Percentiles rank a stretch among this genome's conserved stretches.
These are phyloP conservation scores for Leccinum huronense DNA, from an alignment of 1,284 basidiomycete genomes.

Conservation along the genomic window DNA sequence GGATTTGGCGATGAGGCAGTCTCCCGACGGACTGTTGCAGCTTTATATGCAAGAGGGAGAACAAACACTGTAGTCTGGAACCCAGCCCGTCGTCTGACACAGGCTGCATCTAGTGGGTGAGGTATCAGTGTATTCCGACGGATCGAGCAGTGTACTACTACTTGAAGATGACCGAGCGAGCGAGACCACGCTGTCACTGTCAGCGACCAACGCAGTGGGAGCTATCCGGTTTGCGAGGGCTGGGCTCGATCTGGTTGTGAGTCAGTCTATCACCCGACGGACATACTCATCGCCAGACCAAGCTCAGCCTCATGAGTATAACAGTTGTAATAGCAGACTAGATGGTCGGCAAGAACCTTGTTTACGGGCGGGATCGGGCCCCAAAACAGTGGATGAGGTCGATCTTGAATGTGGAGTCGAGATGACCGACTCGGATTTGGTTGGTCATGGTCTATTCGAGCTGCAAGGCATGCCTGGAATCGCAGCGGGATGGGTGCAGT, in stretches of 20 bases:
- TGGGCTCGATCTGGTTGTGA: not conserved
- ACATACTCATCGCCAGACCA: not conserved
- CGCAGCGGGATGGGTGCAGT: too few relatives aligned
- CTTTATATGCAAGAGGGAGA: not conserved
- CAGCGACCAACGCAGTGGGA: not conserved
- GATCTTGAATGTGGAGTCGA: not conserved
- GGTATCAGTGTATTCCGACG: too few relatives aligned
- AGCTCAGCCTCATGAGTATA: not conserved
- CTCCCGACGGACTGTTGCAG: not conserved
- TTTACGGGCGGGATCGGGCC: not conserved
- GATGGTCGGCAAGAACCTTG: not conserved
- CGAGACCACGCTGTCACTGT: not conserved
- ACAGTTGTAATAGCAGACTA: not conserved
- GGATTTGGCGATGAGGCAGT: not conserved
- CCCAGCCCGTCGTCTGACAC: too few relatives aligned
- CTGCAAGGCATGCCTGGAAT: too few relatives aligned
- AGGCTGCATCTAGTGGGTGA: too few relatives aligned
- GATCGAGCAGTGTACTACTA: too few relatives aligned
- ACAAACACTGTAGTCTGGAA: not conserved
- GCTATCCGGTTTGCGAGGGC: not conserved
- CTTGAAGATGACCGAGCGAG: not conserved
- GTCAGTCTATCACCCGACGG: not conserved
- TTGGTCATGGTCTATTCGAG: not conserved
- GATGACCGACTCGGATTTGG: too few relatives aligned
- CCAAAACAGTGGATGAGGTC: not conserved